Base-by-base conservation (phyloP, 2,329 filamentous ascomycete genomes). In the Chaetomium olivaceum region DNA sequence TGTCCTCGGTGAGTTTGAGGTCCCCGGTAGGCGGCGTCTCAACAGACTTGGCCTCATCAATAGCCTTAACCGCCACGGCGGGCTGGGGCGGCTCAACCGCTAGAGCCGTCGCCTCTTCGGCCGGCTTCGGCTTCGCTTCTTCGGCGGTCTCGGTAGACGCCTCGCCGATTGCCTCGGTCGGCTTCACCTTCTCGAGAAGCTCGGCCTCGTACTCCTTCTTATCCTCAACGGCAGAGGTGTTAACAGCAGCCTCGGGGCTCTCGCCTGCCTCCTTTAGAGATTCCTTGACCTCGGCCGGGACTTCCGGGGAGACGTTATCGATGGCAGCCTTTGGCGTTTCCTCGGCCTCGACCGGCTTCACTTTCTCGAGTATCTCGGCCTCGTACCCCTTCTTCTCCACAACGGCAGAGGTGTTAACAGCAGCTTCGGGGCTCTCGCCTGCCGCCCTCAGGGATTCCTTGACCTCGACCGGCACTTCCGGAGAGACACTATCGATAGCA, bases 201-300 rank as follows among this genome's bases (percentile, higher is more conserved):
- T 96, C 90, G 29, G 85, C 77, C 80, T 96, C 92, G 5, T 93
- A 83, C 11, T 81, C 83, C 76, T 86, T 87, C 85, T 95, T 95
- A 72, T 93, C 91, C 68, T 85, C 79, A 7, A 95, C 90, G 21
- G 88, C 90, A 63, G 83, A 82, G 1, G 86, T 80, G 76, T 88
- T 89, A 63, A 85, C 84, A 43, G 90, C 86, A 39, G 91, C 91
- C 78, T 95, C 92, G 9, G 91, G 89, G 67, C 80, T 82, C 72
- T 83, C 76, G 62, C 86, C 84, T 5, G 71, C 61, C 25, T 69
- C 65, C 58, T 64, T 58, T 39, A 71, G 62, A 3, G 69, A 71
- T 29, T 71, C 67, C 66, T 69, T 70, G 9, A 73, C 71, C 65
- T 74, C 68, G 6, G 36, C 57, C 14, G 71, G 68, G 12, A 71